These are phyloP conservation scores for Trichoderma erinaceum DNA, from an alignment of 495 filamentous ascomycete species.

Conservation along the genomic window DNA sequence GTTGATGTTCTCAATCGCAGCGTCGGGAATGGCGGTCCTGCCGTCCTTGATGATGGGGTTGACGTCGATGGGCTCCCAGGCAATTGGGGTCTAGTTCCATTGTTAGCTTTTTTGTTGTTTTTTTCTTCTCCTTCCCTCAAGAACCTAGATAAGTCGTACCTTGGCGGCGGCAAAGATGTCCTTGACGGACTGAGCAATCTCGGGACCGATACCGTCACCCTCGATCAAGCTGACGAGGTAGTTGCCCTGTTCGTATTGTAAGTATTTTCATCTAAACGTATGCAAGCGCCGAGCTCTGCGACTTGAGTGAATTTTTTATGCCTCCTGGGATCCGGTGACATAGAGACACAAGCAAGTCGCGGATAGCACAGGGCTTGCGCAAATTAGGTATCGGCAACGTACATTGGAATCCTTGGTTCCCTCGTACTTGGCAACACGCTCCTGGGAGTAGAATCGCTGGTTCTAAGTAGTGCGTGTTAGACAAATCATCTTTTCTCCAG, in stretches of 20 bases:
- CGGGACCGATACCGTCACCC: constrained; percentile 96
- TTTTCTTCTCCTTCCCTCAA: constrained; percentile 1
- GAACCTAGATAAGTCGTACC: constrained; percentile 41
- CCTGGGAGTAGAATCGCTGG: constrained; percentile 46
- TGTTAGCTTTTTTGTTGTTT: constrained; percentile 19
- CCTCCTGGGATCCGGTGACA: constrained; percentile 14
- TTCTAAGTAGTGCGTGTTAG: constrained; percentile 25
- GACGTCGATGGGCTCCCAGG: constrained; percentile 96
- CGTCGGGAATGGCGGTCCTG: constrained; percentile 81
- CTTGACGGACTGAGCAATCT: constrained; percentile 95
- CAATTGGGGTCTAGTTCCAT: constrained; percentile 67
- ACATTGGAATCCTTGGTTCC: constrained; percentile 85
- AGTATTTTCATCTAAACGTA: constrained; percentile 38
- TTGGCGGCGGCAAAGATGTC: constrained; percentile 94
- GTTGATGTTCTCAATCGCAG: constrained; percentile 82
- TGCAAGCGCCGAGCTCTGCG: constrained; percentile 15
- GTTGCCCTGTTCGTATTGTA: constrained; percentile 61
- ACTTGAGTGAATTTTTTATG: constrained; percentile 9
- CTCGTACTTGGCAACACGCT: constrained; percentile 86
- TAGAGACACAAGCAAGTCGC: constrained; percentile 3
- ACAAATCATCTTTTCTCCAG: neutral
- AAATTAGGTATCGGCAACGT: constrained; percentile 32
- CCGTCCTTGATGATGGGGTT: constrained; percentile 88
- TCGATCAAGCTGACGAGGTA: constrained; percentile 96
- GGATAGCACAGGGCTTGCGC: neutral